Base-by-base conservation (phyloP, 257 asterid species). In the Rubia yunnanensis region DNA sequence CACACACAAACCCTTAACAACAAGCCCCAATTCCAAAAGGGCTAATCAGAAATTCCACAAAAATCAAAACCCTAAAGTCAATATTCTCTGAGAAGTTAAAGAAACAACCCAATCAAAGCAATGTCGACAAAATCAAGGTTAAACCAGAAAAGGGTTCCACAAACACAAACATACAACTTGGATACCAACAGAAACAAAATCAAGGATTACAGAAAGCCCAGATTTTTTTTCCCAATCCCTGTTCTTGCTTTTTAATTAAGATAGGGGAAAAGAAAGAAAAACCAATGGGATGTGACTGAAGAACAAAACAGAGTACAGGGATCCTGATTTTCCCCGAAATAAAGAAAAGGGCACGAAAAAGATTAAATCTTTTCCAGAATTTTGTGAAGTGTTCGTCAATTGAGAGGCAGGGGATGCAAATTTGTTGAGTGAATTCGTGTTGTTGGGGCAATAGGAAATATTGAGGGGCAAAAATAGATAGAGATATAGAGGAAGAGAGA, bases 101-200 rank as follows among this genome's bases (percentile, higher is more conserved):
- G 28, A 56, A 17, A 27, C 8, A 56, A 26, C 36, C 60, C 67
- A 63, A 62, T 39, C 67, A 73, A 53, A 31, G 67, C 74, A 74
- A 74, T 68, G 78, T 46, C 63, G 71, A 59, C 67, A 22, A 64
- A 69, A 74, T 69, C 62, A 30, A 59, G 4, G 23, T 56, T 30
- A 58, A 28, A 55, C 63, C 59, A 39, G 18, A 55, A 54, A 44
- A 34, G 15, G 36, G 53, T 58, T 38, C 64, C 46, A 27, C n/a
- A 52, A 36, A 48, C 0, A 48, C 49, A 10, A 63, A 5, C 7
- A 15, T 28, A 55, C 23, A 31, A 26, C 41, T 15, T 55, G 55
- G 65, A 63, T 14, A 28, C 2, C n/a, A 10, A 13, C 31, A 23
- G 23, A 26, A 8, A 31, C 48, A 26, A 44, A 6, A 28, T 23